Evolutionary conservation across 2,329 filamentous ascomycete species (phyloP), one percentile per base, ranked within the genome.

Genomic region (Parasarocladium wereldwijsianum): DNA sequence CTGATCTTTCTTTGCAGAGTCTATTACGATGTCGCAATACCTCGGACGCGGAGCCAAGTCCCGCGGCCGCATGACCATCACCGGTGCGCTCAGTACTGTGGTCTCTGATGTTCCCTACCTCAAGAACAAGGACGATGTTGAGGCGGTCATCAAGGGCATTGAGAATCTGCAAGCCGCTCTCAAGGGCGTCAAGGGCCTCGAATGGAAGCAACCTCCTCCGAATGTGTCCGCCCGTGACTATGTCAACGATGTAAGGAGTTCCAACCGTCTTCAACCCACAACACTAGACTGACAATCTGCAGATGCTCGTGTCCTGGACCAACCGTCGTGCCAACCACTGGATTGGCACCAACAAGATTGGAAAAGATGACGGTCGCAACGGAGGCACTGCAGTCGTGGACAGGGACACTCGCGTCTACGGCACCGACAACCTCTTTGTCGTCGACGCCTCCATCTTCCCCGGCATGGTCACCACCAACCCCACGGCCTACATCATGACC

Each of bases 381-480:
- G 54, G 54, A 26, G 70, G 72, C 11, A 62, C 57, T 6, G 56
- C 69, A 1, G 74, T 79, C 3, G 73, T 78, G 1, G 74, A 78
- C 39, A 46, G 60, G 8, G 57, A 78, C 49, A 66, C 70, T 33
- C 69, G 66, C 50, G 70, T 79, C 5, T 78, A 70, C 42, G 74
- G 73, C 21, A 78, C 68, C 0, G 70, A 77, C 41, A 78, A 79
- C 50, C 55, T 78, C 25, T 77, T 73, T 42, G 66, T 79, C 10
- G 70, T 80, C 4, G 75, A 81, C 41, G 75, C 68, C 1, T 68
- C 66, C 36, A 73, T 81, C 42, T 76, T 79, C 54, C 75, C 76
- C 0, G 76, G 76, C 37, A 67, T 79, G 40, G 62, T 73, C 3
- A 73, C 72, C 1, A 70, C 73, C 12, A 83, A 83, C 51, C 77